A percentile compares a stretch with the other conserved stretches of the same genome.
These are phyloP conservation scores for Globisporangium okanoganense DNA, from an alignment of 352 stramenopile genomes.

Conservation along the genomic window DNA sequence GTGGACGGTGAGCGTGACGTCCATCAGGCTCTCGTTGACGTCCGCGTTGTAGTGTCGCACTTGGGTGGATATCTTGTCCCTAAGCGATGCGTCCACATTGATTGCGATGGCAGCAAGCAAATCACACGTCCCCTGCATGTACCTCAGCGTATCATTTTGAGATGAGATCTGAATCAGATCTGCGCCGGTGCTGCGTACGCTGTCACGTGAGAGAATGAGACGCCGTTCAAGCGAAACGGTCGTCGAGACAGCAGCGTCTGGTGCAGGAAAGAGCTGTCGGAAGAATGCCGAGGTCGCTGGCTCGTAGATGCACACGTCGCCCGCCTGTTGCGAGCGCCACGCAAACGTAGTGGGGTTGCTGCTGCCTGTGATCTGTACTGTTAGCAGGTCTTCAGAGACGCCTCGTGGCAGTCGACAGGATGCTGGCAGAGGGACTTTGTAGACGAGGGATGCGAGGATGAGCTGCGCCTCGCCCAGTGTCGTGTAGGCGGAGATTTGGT, in stretches of 20 bases:
- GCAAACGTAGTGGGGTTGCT: background rate
- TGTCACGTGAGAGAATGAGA: background rate
- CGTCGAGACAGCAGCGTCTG: background rate
- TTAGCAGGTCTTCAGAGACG: conserved; percentile 1
- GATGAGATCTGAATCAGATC: background rate
- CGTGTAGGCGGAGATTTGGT: conserved; percentile 15
- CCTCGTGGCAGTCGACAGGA: background rate
- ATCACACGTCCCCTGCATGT: background rate
- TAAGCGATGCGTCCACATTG: background rate
- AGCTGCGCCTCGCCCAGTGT: conserved; percentile 24
- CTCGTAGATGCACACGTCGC: background rate
- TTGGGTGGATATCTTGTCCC: background rate
- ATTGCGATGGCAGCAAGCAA: background rate
- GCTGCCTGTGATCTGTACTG: background rate
- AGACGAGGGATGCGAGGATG: conserved; percentile 26
- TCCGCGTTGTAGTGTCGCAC: background rate
- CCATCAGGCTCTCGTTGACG: background rate
- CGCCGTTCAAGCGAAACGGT: background rate
- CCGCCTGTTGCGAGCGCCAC: background rate
- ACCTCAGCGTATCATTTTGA: background rate
- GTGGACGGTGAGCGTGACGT: background rate
- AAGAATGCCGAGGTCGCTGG: background rate
- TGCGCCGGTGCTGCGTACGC: background rate
- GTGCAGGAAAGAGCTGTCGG: background rate
- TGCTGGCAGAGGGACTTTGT: conserved; percentile 7